Evolutionary conservation across 176 grass and related monocot species (phyloP).

Genomic region (Rhynchospora pubera): DNA sequence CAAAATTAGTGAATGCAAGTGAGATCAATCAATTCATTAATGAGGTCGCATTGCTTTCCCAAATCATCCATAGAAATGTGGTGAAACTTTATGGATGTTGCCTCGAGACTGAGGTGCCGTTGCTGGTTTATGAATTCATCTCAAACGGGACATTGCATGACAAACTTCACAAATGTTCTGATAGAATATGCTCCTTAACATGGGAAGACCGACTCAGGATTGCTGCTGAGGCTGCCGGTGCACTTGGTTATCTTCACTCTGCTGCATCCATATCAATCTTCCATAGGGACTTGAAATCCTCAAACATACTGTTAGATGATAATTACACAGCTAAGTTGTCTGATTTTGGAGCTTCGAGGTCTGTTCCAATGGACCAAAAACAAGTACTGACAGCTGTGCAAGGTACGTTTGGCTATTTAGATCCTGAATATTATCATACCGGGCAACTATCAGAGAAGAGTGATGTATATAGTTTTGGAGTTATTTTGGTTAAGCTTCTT

Average conservation of each 20-base stretch:
- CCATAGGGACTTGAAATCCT: constrained; percentile 46
- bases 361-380: constrained; percentile 32
- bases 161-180: not conserved
- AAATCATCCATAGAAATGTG: constrained; percentile 44
- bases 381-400: constrained; percentile 48
- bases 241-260: constrained; percentile 45
- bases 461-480: constrained; percentile 59
- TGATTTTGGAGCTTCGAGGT: constrained; percentile 32
- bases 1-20: constrained; percentile 23
- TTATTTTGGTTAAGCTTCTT: constrained; percentile 38
- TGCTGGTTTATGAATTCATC: constrained; percentile 58
- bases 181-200: not conserved
- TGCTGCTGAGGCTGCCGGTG: constrained; percentile 21
- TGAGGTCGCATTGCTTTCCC: constrained; percentile 35
- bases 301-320: constrained; percentile 28
- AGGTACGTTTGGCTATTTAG: constrained; percentile 49
- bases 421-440: constrained; percentile 38
- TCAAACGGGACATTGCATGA: constrained; percentile 37
- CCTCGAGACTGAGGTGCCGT: constrained; percentile 31
- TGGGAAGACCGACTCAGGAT: constrained; percentile 41
- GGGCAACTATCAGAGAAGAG: constrained; percentile 37
- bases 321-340: too few species aligned
- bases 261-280: constrained; percentile 38
- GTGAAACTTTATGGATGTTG: constrained; percentile 47
- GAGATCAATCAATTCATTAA: constrained; percentile 55